These are phyloP conservation scores for Myxozyma monticola DNA, from an alignment of 805 yeast genomes.

Conservation along the genomic window DNA sequence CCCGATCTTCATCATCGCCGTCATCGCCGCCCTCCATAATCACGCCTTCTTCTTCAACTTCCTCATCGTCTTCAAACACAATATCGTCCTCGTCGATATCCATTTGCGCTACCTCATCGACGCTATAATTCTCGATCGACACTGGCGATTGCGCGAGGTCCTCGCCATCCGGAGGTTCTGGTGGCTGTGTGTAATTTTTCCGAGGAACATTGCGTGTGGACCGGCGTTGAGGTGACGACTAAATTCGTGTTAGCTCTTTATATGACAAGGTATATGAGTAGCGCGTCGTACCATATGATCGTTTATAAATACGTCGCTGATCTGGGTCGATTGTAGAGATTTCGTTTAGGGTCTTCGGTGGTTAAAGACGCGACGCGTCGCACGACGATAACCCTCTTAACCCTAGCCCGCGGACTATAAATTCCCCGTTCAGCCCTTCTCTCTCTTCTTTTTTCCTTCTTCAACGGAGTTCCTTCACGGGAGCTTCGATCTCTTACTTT, in stretches of 20 bases:
- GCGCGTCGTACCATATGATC: too few species aligned
- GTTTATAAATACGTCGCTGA: background rate
- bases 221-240: slow-evolving; percentile 3
- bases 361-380: background rate
- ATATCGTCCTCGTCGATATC: slow-evolving; percentile 14
- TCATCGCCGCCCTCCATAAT: slow-evolving; percentile 11
- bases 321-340: background rate
- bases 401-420: background rate
- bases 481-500: slow-evolving; percentile 21
- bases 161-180: background rate
- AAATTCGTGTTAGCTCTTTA: too few species aligned
- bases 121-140: background rate
- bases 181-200: background rate
- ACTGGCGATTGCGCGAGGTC: background rate
- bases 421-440: background rate
- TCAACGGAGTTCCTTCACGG: background rate
- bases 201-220: slow-evolving; percentile 10
- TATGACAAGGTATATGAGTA: too few species aligned
- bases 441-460: slow-evolving; percentile 3
- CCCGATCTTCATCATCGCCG: background rate
- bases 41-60: slow-evolving; percentile 7
- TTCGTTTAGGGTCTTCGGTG: background rate
- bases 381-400: background rate
- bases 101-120: background rate
- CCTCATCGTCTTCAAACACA: slow-evolving; percentile 19